A percentile compares a stretch with the other conserved stretches of the same genome.
phyloP scores from a whole-genome alignment of 768 basidiomycete genomes.

The Coprinopsis cinerea region DNA sequence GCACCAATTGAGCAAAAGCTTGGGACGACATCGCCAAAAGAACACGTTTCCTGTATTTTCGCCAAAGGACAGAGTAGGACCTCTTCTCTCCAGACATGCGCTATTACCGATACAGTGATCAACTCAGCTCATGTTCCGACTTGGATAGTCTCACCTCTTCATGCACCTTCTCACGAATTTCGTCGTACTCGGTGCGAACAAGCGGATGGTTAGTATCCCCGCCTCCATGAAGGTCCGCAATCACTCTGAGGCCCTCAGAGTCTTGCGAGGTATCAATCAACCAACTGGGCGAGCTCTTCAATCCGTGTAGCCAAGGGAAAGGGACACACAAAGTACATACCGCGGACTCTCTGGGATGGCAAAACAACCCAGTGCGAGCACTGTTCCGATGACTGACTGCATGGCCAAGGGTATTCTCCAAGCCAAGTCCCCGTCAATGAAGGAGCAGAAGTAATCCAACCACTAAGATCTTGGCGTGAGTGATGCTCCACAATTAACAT shows the following conservation, averaged over 20 bases:
- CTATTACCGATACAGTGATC: too few relatives aligned
- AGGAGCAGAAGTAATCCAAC: slow-evolving; percentile 93
- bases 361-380: slow-evolving; percentile 75
- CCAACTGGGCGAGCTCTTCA: slow-evolving; percentile 46
- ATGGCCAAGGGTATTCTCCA: slow-evolving; percentile 89
- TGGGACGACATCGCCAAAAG: slow-evolving; percentile 93
- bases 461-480: slow-evolving; percentile 43
- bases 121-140: too few relatives aligned
- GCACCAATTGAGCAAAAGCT: slow-evolving; percentile 88
- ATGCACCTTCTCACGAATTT: slow-evolving; percentile 79
- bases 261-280: slow-evolving; percentile 85
- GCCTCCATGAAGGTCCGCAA: slow-evolving; percentile 86
- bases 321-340: slow-evolving; percentile 28
- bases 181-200: slow-evolving; percentile 79
- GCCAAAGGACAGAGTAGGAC: slow-evolving; percentile 81
- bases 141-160: slow-evolving; percentile 46
- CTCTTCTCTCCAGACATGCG: slow-evolving; percentile 71
- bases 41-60: slow-evolving; percentile 78
- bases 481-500: background rate
- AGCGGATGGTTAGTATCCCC: slow-evolving; percentile 60
- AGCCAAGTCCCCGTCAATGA: slow-evolving; percentile 75
- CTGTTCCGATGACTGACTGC: slow-evolving; percentile 80
- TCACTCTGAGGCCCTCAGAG: slow-evolving; percentile 75
- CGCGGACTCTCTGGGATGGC: slow-evolving; percentile 89
- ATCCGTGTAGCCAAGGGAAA: slow-evolving; percentile 22